Conservation (phyloP, 2,329 filamentous ascomycete genomes). For the Colletotrichum sp. region DNA sequence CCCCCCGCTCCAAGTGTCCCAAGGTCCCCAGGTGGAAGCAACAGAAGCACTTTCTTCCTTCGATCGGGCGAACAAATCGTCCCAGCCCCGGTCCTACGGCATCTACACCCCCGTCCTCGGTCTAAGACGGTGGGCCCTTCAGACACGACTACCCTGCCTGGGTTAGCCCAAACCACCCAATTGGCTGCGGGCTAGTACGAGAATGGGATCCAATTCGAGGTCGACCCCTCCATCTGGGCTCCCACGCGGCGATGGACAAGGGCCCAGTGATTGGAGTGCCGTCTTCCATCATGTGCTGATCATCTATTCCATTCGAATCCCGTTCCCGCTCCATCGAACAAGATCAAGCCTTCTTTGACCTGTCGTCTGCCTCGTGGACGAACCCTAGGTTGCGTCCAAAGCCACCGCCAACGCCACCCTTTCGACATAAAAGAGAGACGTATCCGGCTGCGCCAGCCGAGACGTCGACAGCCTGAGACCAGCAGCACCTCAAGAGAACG, state of each 20-base stretch:
- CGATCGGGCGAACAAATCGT: conserved; percentile 2
- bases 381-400: background rate
- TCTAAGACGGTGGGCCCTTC: background rate
- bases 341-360: background rate
- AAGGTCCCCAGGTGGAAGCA: background rate
- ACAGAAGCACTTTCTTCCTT: background rate
- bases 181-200: background rate
- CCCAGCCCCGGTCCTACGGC: background rate
- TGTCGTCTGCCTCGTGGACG: background rate
- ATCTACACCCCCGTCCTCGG: background rate
- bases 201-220: conserved; percentile 6
- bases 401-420: background rate
- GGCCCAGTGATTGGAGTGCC: background rate
- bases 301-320: background rate
- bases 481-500: background rate
- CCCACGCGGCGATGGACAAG: background rate
- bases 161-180: background rate
- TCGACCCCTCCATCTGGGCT: background rate
- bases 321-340: background rate
- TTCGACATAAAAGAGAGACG: background rate
- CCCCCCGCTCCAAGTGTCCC: background rate
- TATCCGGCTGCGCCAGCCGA: background rate
- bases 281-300: background rate
- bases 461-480: background rate
- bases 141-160: background rate